These are phyloP conservation scores for Marchantia paleacea DNA, from an alignment of 225 moss, liverwort and hornwort genomes.

Conservation along the genomic window DNA sequence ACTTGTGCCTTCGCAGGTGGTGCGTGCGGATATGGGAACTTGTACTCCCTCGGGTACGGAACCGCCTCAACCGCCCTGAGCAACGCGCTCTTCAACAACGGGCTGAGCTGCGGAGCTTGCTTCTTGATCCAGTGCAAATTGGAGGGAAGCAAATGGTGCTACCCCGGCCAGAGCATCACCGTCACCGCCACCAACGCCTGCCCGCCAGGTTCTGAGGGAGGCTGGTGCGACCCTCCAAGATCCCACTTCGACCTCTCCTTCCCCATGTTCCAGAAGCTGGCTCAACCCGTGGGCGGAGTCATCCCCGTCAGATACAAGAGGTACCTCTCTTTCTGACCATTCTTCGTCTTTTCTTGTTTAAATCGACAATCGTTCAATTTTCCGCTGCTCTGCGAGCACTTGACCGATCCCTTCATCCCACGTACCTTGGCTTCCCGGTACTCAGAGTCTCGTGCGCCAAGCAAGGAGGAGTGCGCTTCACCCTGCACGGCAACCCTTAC, in stretches of 20 bases:
- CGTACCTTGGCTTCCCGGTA: neutral
- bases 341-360: neutral
- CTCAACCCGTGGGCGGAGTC: conserved; percentile 20
- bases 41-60: conserved; percentile 21
- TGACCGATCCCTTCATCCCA: neutral
- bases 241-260: conserved; percentile 39
- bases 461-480: conserved; percentile 53
- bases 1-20: conserved; percentile 4
- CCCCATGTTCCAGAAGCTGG: conserved; percentile 31
- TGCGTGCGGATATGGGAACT: conserved; percentile 16
- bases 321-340: neutral
- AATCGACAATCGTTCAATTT: neutral
- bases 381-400: neutral
- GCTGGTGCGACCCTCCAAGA: conserved; percentile 42
- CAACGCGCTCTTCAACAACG: conserved; percentile 15
- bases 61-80: conserved; percentile 10
- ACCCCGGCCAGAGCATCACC: conserved; percentile 16
- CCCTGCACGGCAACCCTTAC: conserved; percentile 48
- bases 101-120: conserved; percentile 25
- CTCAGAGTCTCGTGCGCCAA: conserved; percentile 44
- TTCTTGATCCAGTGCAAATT: conserved; percentile 3
- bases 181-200: conserved; percentile 42
- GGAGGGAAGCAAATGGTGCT: neutral
- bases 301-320: conserved; percentile 29
- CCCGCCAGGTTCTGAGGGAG: conserved; percentile 35